Conservation (phyloP, 164 flowering plant genomes). For the Chimonanthus salicifolius region DNA sequence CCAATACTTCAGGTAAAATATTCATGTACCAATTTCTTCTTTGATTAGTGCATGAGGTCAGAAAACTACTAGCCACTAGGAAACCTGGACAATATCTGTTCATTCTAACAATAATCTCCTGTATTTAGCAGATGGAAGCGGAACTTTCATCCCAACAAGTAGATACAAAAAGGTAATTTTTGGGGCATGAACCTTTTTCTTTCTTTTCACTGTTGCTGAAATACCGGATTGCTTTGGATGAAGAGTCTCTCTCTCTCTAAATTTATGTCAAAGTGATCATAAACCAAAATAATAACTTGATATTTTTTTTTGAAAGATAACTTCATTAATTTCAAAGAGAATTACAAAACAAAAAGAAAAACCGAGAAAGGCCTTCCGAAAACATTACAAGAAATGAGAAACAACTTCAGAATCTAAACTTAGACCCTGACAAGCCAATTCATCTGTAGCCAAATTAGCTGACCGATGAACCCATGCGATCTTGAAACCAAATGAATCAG, state of each 20-base stretch:
- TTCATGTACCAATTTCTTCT: not conserved
- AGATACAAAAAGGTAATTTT: constrained; percentile 39
- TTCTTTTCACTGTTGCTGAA: not conserved
- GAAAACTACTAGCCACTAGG: not conserved
- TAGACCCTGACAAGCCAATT: too few species aligned
- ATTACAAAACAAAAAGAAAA: too few species aligned
- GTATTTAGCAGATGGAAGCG: constrained; percentile 35
- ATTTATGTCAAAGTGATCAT: not conserved
- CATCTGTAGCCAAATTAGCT: too few species aligned
- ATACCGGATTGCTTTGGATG: too few species aligned
- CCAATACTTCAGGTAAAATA: constrained; percentile 31
- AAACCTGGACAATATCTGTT: not conserved
- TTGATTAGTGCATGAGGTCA: not conserved
- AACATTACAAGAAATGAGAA: too few species aligned
- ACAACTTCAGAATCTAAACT: too few species aligned
- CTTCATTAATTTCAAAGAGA: too few species aligned
- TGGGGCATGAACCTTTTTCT: not conserved
- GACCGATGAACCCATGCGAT: too few species aligned
- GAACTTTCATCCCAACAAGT: constrained; percentile 26
- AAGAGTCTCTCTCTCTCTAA: not conserved
- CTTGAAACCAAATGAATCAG: too few species aligned
- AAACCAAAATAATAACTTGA: not conserved
- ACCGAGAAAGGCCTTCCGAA: too few species aligned
- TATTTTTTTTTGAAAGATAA: too few species aligned
- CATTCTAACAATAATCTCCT: constrained; percentile 9